Base-by-base conservation (phyloP, 129 eudicot genomes). In the Escallonia herrerae region DNA sequence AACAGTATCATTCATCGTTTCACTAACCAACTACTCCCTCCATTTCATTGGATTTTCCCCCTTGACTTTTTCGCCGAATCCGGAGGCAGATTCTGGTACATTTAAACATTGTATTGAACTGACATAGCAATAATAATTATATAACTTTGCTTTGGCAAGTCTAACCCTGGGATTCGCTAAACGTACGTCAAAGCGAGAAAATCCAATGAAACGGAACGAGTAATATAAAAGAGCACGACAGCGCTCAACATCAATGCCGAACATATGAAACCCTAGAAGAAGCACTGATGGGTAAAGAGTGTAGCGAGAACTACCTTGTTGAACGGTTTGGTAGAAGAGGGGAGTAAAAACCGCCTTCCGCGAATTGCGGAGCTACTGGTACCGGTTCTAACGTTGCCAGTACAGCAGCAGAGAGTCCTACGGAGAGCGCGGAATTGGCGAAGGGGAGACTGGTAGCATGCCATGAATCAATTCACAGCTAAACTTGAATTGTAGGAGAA, bases 371-470 rank as follows among this genome's bases (percentile, higher is more conserved):
- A 64, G 54, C 64, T 73, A 66, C n/a, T 45, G 56, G 53, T n/a
- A 12, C 58, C 5, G 58, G 73, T 61, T 44, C 61, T 64, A 37
- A 72, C 40, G 65, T 67, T 72, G 64, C 65, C 77, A 15, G 72
- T 56, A 15, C 52, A 65, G 65, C 69, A 77, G 60, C 48, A 67
- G 49, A 83, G 58, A 9, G 70, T 72, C 76, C 80, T 72, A 68
- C 66, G 76, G 38, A 75, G 66, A 51, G 61, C 59, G 71, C 58
- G 78, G 38, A 82, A 33, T 37, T 69, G 72, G 57, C 60, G 73
- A 70, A 70, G 73, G n/a, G 89, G 64, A 40, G 79, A 60, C 12
- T 71, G 80, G 72, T 51, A 76, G 77, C 76, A 80, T 42, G 74
- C 78, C 95, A 86, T 86, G 58, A 53, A 12, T 53, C 33, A 22